These are phyloP conservation scores for Coemansia sp. DNA, from an alignment of 192 early-diverging fungal genomes.

Conservation along the genomic window DNA sequence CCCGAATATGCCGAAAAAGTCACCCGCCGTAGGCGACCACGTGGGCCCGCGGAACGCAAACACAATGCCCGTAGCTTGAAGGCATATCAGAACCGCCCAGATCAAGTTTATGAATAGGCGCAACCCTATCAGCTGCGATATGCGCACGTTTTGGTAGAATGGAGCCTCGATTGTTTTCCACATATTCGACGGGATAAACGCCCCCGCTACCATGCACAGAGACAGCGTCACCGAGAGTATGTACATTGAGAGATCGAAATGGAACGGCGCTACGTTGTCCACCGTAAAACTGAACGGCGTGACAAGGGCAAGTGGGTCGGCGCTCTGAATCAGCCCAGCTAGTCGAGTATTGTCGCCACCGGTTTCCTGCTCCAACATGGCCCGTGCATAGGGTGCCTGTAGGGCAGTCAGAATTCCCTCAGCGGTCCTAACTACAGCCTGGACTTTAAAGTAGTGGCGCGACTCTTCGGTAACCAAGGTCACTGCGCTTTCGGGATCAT, in stretches of 20 bases:
- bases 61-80: slow-evolving; percentile 37
- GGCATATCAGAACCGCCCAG: slow-evolving; percentile 30
- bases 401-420: slow-evolving; percentile 20
- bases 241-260: slow-evolving; percentile 50
- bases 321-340: slow-evolving; percentile 8
- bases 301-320: slow-evolving; percentile 37
- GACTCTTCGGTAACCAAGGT: slow-evolving; percentile 43
- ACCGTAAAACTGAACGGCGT: slow-evolving; percentile 35
- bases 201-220: slow-evolving; percentile 42
- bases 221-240: slow-evolving; percentile 46
- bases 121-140: slow-evolving; percentile 30
- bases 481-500: slow-evolving; percentile 24
- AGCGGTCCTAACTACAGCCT: slow-evolving; percentile 5
- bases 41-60: slow-evolving; percentile 40
- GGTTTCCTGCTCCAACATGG: slow-evolving; percentile 12
- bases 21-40: slow-evolving; percentile 34
- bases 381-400: slow-evolving; percentile 24
- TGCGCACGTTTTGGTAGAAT: slow-evolving; percentile 37
- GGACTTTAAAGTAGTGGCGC: slow-evolving; percentile 45
- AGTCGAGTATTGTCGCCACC: slow-evolving; percentile 7
- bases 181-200: slow-evolving; percentile 54
- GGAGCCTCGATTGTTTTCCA: slow-evolving; percentile 54
- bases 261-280: slow-evolving; percentile 48
- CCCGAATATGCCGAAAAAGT: slow-evolving; percentile 45
- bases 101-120: slow-evolving; percentile 29